Evolutionary conservation across 164 flowering plant species (phyloP).

Genomic region (Taxillus chinensis): DNA sequence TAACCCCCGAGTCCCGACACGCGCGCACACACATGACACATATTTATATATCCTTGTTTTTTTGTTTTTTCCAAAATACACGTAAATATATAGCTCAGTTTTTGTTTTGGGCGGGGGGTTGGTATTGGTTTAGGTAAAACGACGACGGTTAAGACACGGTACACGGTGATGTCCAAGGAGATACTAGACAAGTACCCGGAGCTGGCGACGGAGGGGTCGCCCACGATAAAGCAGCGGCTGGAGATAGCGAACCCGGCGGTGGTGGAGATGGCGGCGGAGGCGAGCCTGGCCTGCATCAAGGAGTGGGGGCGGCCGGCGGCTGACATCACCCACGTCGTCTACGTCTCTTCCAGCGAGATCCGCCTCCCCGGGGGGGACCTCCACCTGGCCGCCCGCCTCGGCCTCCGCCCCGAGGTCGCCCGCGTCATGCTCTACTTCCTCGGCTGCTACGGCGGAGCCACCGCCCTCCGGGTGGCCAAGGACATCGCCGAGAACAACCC

Average conservation of each 20-base stretch:
- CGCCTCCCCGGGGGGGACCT: slow-evolving; percentile 66
- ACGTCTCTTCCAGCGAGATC: slow-evolving; percentile 60
- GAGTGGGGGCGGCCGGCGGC: slow-evolving; percentile 53
- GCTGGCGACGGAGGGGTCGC: slow-evolving; percentile 45
- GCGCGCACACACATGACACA: background rate
- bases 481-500: slow-evolving; percentile 75
- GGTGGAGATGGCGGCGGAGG: slow-evolving; percentile 48
- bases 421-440: slow-evolving; percentile 67
- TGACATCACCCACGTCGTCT: slow-evolving; percentile 58
- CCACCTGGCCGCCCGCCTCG: slow-evolving; percentile 42
- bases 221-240: slow-evolving; percentile 53
- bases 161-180: slow-evolving; percentile 64
- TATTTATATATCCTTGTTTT: background rate
- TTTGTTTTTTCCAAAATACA: background rate
- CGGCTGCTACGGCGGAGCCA: slow-evolving; percentile 64
- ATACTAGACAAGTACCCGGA: slow-evolving; percentile 58
- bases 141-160: slow-evolving; percentile 66
- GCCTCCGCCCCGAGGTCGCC: slow-evolving; percentile 36
- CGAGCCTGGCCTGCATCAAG: slow-evolving; percentile 45
- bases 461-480: slow-evolving; percentile 59
- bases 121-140: slow-evolving; percentile 45
- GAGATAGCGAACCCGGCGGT: slow-evolving; percentile 58
- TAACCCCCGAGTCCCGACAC: background rate
- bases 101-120: too few species aligned
- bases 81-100: too few species aligned